Evolutionary conservation across 176 grass and related monocot genomes (phyloP), one percentile per base, ranked within the genome.

Genomic region (Ampelocalamus luodianensis): DNA sequence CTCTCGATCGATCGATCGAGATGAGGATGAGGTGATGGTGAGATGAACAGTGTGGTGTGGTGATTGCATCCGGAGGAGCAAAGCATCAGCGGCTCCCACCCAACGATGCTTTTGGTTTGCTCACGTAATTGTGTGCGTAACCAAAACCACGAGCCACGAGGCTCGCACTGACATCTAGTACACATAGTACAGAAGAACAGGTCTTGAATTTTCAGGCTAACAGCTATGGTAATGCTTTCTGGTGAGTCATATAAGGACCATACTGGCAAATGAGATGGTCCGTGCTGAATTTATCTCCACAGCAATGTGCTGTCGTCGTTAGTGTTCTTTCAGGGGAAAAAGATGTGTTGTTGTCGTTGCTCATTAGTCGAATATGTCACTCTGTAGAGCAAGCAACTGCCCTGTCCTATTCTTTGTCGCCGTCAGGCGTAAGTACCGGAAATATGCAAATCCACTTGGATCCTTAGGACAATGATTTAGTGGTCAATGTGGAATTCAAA

Each of bases 41-140:
- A 13, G 44, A 22, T 44, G 10, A 75, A 69, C 36, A 76, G 60
- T 56, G 10, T 6, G 60, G 20, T 12, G 44, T 3, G 44, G 44
- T 13, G 45, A 80, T 80, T 37, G 65, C 72, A 24, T 51, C 22
- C 18, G 54, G 54, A 58, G 7, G 54, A n/a, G 20, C 48, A 15
- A 70, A 68, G 20, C 43, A 39, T 77, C 72, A 46, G 53, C 73
- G 29, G 32, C 73, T 83, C 26, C 26, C 66, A 84, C 81, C 74
- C 6, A 76, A 67, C 26, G 18, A 36, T 40, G 5, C 36, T 22
- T 59, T 76, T 53, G 71, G 26, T 43, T 66, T 29, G 16, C 5
- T 51, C 60, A 23, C 64, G 16, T 39, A 5, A 68, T 54, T 20
- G 10, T 36, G 27, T 69, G 53, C 76, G 16, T 65, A 20, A 18